Conservation (phyloP, 2,329 filamentous ascomycete species). For the Beauveria rudraprayagi region DNA sequence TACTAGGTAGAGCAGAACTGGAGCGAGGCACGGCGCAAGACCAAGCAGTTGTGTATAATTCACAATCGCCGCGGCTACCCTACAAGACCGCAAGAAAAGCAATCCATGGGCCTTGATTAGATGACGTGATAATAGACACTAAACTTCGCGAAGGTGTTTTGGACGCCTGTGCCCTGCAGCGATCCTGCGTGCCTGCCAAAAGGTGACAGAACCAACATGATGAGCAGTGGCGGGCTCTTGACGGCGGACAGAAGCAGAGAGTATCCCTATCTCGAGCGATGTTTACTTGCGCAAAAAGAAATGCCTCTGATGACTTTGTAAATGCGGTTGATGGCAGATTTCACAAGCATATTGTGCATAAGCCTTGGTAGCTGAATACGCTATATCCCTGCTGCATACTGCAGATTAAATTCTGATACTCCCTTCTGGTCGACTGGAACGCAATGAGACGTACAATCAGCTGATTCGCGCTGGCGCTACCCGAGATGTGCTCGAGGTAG, state of each 20-base stretch:
- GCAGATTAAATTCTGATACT: not conserved
- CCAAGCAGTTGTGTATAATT: not conserved
- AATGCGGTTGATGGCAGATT: constrained; percentile 22
- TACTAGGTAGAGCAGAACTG: constrained; percentile 21
- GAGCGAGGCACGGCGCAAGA: constrained; percentile 6
- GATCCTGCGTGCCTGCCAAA: constrained; percentile 23
- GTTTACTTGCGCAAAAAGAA: constrained; percentile 18
- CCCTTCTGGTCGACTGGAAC: not conserved
- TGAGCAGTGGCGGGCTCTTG: constrained; percentile 27
- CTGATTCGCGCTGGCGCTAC: not conserved
- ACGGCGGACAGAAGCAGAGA: constrained; percentile 30
- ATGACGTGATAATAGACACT: constrained; percentile 17
- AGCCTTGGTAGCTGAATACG: constrained; percentile 10
- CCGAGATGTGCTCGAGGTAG: not conserved
- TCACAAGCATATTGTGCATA: not conserved
- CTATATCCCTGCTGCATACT: not conserved
- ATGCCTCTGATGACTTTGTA: constrained; percentile 25
- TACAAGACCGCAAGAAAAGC: constrained; percentile 26
- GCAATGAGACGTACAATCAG: not conserved
- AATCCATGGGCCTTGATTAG: constrained; percentile 19
- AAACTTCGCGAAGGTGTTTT: constrained; percentile 24
- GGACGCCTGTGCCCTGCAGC: constrained; percentile 15
- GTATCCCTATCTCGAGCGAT: constrained; percentile 24
- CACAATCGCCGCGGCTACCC: constrained; percentile 18
- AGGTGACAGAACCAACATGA: constrained; percentile 26